Base-by-base conservation (phyloP, 2,329 filamentous ascomycete genomes). In the Ustulina deusta region DNA sequence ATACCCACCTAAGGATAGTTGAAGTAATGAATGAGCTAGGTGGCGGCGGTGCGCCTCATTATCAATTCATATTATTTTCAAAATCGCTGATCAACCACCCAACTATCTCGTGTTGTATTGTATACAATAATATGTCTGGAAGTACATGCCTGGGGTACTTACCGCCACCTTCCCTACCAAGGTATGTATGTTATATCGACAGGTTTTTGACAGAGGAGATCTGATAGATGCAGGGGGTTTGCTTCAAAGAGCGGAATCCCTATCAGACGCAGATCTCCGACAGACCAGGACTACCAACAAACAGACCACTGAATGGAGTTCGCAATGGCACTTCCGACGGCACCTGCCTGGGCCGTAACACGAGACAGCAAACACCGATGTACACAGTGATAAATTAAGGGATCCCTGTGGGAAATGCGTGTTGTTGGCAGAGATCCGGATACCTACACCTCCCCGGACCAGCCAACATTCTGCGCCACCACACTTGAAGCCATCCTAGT, bases 311-410 rank as follows among this genome's bases (percentile, higher is more conserved):
- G 20, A n/a, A 34, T 54, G 13, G 11, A 32, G 17, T 29, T 2
- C 10, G 11, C 51, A 22, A 48, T 51, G 42, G 10, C 51, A 17
- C 17, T 20, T 44, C 32, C 29, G 15, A 9, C 36, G 25, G 10
- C 17, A 25, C 40, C 51, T 49, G n/a, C 20, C 25, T 3, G 25
- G 27, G 55, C 27, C 55, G 54, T 36, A 27, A 54, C 60, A 55
- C 34, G 11, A 60, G 13, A 60, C 34, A 51, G 34, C 55, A 67
- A 66, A 57, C 52, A 57, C 34, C 17, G 3, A 34, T 27, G 17
- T 29, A n/a, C 2, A 42, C 36, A 17, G 34, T 6, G 42, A 42
- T 56, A 56, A 56, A 42, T 56, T 25, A 56, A 40, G 52, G 20
- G 52, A 17, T 17, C 13, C 36, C 7, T 42, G 36, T 40, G 20